Evolutionary conservation across 129 eudicot species (phyloP).

Genomic region (Pseudognaphalium luteoalbum): DNA sequence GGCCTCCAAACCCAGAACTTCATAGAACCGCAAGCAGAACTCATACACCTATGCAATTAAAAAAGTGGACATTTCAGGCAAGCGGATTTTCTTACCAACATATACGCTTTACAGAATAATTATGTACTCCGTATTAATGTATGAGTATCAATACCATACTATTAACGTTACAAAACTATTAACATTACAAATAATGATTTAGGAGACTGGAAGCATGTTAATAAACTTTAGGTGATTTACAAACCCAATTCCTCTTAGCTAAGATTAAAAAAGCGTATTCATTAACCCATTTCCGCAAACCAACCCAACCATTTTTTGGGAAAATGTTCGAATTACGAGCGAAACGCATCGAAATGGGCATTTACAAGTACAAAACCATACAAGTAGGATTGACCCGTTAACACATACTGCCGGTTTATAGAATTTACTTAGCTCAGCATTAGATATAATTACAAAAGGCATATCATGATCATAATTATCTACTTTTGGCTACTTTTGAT

Average conservation of each 20-base stretch:
- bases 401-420: not conserved
- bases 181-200: not conserved
- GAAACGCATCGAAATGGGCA: not conserved
- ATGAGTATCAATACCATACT: not conserved
- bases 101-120: not conserved
- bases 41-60: conserved; percentile 63
- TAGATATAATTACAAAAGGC: not conserved
- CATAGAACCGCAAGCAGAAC: conserved; percentile 65
- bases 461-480: not conserved
- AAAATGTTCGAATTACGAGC: not conserved
- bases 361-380: not conserved
- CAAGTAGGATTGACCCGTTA: not conserved
- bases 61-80: conserved; percentile 20
- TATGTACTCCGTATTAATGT: not conserved
- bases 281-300: not conserved
- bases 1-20: conserved; percentile 61
- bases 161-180: not conserved
- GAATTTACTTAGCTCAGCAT: not conserved
- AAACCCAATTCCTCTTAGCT: not conserved
- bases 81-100: not conserved
- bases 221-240: not conserved
- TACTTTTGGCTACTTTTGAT: not conserved
- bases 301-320: not conserved
- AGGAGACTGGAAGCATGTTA: not conserved
- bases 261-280: not conserved